phyloP scores from a whole-genome alignment of 176 grass and related monocot genomes.

The Bonia amplexicaulis region DNA sequence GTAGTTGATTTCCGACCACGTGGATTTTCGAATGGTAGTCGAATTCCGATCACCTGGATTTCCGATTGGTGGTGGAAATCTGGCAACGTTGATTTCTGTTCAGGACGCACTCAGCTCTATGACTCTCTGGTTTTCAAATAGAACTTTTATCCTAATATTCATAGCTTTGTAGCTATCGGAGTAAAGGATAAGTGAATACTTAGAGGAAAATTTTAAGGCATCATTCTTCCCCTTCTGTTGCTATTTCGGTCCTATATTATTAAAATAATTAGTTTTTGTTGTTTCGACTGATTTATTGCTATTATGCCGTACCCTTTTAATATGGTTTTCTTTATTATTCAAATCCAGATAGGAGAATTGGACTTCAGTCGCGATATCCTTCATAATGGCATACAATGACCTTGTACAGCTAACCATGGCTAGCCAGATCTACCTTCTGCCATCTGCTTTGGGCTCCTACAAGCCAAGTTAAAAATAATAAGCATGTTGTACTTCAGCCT shows the following conservation, averaged over 20 bases:
- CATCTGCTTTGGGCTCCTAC: conserved; percentile 47
- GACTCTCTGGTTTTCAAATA: too few species aligned
- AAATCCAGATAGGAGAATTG: conserved; percentile 77
- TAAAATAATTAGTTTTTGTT: not conserved
- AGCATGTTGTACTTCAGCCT: conserved; percentile 47
- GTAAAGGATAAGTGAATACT: too few species aligned
- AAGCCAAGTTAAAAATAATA: conserved; percentile 64
- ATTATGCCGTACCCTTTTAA: not conserved
- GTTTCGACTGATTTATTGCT: not conserved
- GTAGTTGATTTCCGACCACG: too few species aligned
- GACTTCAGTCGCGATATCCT: conserved; percentile 57
- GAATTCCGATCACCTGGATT: too few species aligned
- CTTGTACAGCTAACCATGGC: conserved; percentile 95
- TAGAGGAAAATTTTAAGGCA: too few species aligned
- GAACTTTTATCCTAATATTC: too few species aligned
- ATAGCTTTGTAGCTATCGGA: too few species aligned
- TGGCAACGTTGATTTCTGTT: too few species aligned
- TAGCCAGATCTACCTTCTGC: conserved; percentile 37
- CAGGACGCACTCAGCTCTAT: too few species aligned
- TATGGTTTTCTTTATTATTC: not conserved
- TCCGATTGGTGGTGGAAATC: too few species aligned
- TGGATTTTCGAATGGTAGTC: too few species aligned
- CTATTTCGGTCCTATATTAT: not conserved
- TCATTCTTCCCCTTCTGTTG: too few species aligned
- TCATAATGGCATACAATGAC: conserved; percentile 60